phyloP scores from a whole-genome alignment of 768 basidiomycete genomes.

The Pleurotus cornucopiae region DNA sequence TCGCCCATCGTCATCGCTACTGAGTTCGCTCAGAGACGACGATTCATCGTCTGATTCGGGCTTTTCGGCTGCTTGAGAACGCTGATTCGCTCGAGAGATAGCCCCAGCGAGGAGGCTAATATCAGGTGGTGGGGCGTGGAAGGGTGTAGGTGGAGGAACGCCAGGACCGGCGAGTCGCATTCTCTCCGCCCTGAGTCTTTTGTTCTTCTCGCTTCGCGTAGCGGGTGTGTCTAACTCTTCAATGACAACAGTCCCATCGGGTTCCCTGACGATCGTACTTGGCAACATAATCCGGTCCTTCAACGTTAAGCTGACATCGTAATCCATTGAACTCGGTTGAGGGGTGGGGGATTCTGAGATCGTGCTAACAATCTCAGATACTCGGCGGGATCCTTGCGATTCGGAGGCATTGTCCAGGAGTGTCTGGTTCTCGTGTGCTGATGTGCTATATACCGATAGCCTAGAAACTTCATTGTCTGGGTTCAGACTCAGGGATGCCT shows the following conservation, averaged over 20 bases:
- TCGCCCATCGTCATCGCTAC: not conserved
- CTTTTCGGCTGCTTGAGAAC: not conserved
- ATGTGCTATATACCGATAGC: slow-evolving; percentile 8
- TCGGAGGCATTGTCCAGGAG: not conserved
- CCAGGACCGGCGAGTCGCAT: slow-evolving; percentile 16
- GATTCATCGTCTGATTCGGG: not conserved
- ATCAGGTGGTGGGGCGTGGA: slow-evolving; percentile 2
- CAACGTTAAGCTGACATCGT: slow-evolving; percentile 8
- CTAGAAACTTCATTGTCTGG: slow-evolving; percentile 21
- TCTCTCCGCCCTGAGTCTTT: slow-evolving; percentile 39
- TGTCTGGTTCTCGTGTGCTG: slow-evolving; percentile 9
- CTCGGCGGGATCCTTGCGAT: too few species aligned
- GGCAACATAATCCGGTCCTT: slow-evolving; percentile 13
- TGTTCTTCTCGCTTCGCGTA: slow-evolving; percentile 55
- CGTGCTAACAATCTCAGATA: too few species aligned
- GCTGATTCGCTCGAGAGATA: not conserved
- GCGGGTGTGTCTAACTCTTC: slow-evolving; percentile 73
- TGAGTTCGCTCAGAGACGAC: slow-evolving; percentile 3
- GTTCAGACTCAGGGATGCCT: slow-evolving; percentile 27
- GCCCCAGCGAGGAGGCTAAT: not conserved
- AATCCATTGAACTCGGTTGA: not conserved
- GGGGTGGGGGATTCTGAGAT: too few species aligned
- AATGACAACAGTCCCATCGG: slow-evolving; percentile 55
- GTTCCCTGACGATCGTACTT: slow-evolving; percentile 22
- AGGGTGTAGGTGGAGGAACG: not conserved